Evolutionary conservation across 2,329 filamentous ascomycete genomes (phyloP), one percentile per base, ranked within the genome.

Genomic region (Neoscytalidium dimidiatum): DNA sequence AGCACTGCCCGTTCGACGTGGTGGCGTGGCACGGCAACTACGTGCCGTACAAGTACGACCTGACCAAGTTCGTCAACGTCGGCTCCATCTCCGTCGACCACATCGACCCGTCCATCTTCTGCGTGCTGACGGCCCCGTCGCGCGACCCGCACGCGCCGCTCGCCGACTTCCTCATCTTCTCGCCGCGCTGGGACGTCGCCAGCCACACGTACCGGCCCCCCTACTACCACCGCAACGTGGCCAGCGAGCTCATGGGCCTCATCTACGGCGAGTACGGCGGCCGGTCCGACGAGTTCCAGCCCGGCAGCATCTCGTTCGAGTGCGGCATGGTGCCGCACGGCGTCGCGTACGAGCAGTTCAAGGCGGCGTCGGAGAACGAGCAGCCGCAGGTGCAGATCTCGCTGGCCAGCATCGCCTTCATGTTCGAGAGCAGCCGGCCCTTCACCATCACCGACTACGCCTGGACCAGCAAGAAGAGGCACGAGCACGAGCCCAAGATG

Each of bases 11-110:
- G 0, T 94, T 92, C 71, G 90, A 94, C 70, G 86, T 94, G 0
- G 90, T 92, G 3, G 90, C 88, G 3, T 94, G 90, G 90, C 90
- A 94, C 73, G 91, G 91, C 49, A 90, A 87, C 68, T 93, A 92
- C 78, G 71, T 66, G 67, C 91, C 91, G 0, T 92, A 88, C 84
- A 94, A 94, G 78, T 94, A 94, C 79, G 91, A 93, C 71, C 83
- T 94, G 0, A 89, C 88, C 28, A 86, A 90, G 33, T 94, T 92
- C 82, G 90, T 89, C 78, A 87, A 86, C 48, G 88, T 94, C 49
- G 91, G 90, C 21, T 87, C 84, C 63, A 87, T 92, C 68, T 90
- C 87, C 7, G 92, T 86, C 72, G 91, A 94, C 75, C 91, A 94
- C 72, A 90, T 90, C 0, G 91, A 94, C 72, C 91, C 91, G 0